phyloP scores from a whole-genome alignment of 805 yeast genomes.

The Saturnispora silvae region DNA sequence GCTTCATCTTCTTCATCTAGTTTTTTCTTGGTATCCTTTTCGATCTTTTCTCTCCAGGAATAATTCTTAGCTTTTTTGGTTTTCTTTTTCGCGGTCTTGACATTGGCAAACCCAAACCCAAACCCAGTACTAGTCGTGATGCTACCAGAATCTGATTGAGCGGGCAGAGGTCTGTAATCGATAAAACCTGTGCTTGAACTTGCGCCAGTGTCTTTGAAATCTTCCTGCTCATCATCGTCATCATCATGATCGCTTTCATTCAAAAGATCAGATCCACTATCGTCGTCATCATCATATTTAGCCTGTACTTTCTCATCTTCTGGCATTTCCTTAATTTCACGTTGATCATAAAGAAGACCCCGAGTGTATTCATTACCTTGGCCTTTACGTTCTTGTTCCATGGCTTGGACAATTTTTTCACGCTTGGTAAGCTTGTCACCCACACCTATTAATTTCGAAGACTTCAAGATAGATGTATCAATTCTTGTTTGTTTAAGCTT shows the following conservation, averaged over 20 bases:
- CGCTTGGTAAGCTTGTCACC: slow-evolving; percentile 49
- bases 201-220: slow-evolving; percentile 27
- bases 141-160: slow-evolving; percentile 5
- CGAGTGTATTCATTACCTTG: slow-evolving; percentile 50
- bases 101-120: slow-evolving; percentile 59
- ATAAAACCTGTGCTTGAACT: slow-evolving; percentile 36
- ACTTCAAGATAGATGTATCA: slow-evolving; percentile 58
- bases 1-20: slow-evolving; percentile 44
- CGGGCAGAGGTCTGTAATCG: slow-evolving; percentile 55
- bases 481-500: slow-evolving; percentile 59
- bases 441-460: slow-evolving; percentile 70
- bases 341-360: slow-evolving; percentile 59
- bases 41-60: slow-evolving; percentile 62
- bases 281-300: slow-evolving; percentile 23
- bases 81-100: slow-evolving; percentile 31
- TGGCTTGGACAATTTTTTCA: slow-evolving; percentile 66
- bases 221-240: too few relatives aligned
- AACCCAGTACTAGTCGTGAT: slow-evolving; percentile 43
- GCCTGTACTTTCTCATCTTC: slow-evolving; percentile 20
- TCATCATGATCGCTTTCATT: slow-evolving; percentile 5
- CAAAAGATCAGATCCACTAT: slow-evolving; percentile 15
- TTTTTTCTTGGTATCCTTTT: slow-evolving; percentile 33
- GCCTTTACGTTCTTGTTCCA: slow-evolving; percentile 63
- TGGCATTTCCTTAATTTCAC: slow-evolving; percentile 38
- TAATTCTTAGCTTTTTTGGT: slow-evolving; percentile 46